These are phyloP conservation scores for Lycium barbarum DNA, from an alignment of 257 asterid species.

Conservation along the genomic window DNA sequence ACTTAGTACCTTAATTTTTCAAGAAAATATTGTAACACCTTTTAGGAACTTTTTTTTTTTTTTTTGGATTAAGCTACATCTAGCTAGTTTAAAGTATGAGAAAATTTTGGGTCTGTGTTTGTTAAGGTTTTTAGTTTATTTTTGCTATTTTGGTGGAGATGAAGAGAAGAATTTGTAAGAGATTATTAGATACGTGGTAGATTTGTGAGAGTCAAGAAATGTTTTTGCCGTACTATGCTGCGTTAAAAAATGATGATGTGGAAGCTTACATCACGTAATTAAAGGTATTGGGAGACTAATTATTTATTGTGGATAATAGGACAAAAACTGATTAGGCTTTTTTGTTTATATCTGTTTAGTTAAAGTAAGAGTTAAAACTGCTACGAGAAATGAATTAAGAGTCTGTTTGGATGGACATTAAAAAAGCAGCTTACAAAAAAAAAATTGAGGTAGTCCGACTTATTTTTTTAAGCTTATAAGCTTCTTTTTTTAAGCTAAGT, in stretches of 20 bases:
- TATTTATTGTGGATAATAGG: not conserved
- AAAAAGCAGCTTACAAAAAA: too few relatives aligned
- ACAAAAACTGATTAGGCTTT: not conserved
- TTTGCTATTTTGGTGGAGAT: not conserved
- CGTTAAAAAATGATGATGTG: slow-evolving; percentile 42
- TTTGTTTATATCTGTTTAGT: not conserved
- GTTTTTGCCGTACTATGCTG: slow-evolving; percentile 31
- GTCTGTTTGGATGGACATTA: too few relatives aligned
- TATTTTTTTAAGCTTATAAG: too few relatives aligned
- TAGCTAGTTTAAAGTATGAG: not conserved
- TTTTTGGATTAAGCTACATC: not conserved
- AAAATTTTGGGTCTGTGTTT: not conserved
- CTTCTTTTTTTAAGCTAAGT: too few relatives aligned
- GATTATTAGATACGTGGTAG: slow-evolving; percentile 12
- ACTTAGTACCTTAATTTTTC: not conserved
- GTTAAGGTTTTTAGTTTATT: not conserved
- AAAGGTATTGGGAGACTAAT: not conserved
- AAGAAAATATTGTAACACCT: slow-evolving; percentile 8
- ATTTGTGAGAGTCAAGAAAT: slow-evolving; percentile 41
- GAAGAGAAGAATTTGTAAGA: slow-evolving; percentile 29
- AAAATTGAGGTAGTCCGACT: too few relatives aligned
- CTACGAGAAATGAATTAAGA: not conserved
- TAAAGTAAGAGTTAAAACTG: not conserved
- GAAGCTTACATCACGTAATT: slow-evolving; percentile 28
- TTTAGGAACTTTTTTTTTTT: not conserved